Conservation (phyloP, 345 rosid species). For the Cardiospermum halicacabum region DNA sequence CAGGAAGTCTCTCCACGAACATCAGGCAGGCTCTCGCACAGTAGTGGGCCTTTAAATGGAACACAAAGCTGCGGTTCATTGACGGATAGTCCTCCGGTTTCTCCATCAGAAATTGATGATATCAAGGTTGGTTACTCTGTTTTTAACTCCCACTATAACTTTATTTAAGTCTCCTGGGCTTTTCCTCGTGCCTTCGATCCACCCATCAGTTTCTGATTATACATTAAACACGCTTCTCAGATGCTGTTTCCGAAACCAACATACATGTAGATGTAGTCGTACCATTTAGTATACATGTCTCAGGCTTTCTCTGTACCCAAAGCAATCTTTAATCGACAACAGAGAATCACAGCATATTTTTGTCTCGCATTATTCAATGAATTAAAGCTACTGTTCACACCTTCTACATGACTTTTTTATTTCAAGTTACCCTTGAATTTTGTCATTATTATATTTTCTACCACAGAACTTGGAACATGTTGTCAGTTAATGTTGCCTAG, state of each 20-base stretch:
- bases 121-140: constrained; percentile 42
- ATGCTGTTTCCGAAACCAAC: constrained; percentile 16
- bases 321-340: constrained; percentile 19
- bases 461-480: not conserved
- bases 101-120: constrained; percentile 79
- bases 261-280: too few species aligned
- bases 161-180: too few species aligned
- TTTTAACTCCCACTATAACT: too few species aligned
- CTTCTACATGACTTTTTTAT: not conserved
- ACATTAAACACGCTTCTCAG: not conserved
- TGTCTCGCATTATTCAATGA: constrained; percentile 6
- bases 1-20: constrained; percentile 87
- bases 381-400: not conserved
- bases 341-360: constrained; percentile 1
- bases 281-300: too few species aligned
- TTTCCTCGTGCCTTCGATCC: too few species aligned
- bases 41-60: constrained; percentile 77
- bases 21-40: constrained; percentile 79
- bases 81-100: constrained; percentile 95
- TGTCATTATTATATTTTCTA: not conserved
- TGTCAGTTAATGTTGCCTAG: not conserved
- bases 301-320: constrained; percentile 61
- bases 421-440: not conserved
- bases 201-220: too few species aligned
- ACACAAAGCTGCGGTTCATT: constrained; percentile 45